A percentile compares a stretch with the other conserved stretches of the same genome.
These are phyloP conservation scores for Yamadazyma aaseri DNA, from an alignment of 1,139 yeast species.

Conservation along the genomic window DNA sequence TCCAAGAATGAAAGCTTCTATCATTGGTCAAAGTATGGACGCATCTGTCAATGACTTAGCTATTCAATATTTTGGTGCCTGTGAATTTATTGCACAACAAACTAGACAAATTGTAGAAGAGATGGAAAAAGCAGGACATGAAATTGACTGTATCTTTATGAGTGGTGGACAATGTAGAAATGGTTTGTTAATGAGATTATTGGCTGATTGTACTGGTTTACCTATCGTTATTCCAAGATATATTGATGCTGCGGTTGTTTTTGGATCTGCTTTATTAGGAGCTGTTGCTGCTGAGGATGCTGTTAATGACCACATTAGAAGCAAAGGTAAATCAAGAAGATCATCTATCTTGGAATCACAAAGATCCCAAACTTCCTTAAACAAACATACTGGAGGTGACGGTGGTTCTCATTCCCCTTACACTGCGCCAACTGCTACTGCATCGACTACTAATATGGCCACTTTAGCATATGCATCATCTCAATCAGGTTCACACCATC, in stretches of 20 bases:
- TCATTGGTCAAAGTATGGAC: slow-evolving; percentile 93
- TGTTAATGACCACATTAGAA: slow-evolving; percentile 36
- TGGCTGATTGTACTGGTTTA: slow-evolving; percentile 90
- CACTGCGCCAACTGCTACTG: slow-evolving; percentile 72
- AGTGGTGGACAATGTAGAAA: slow-evolving; percentile 98
- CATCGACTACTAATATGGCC: slow-evolving; percentile 56
- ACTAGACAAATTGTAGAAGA: slow-evolving; percentile 91
- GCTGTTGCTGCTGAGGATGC: slow-evolving; percentile 82
- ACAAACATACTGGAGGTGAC: slow-evolving; percentile 14
- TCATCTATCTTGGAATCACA: slow-evolving; percentile 33
- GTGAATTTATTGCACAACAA: slow-evolving; percentile 97
- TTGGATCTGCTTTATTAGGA: slow-evolving; percentile 92
- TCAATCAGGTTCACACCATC: slow-evolving; percentile 41
- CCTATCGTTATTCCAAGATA: slow-evolving; percentile 93
- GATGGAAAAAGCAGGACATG: slow-evolving; percentile 79
- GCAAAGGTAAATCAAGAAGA: slow-evolving; percentile 40
- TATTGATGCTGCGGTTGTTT: slow-evolving; percentile 94
- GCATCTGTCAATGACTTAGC: slow-evolving; percentile 81
- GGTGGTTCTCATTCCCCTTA: slow-evolving; percentile 59
- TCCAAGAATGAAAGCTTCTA: slow-evolving; percentile 88
- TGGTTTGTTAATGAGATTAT: slow-evolving; percentile 77
- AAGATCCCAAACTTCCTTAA: slow-evolving; percentile 33
- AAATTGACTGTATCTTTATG: slow-evolving; percentile 73
- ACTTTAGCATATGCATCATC: slow-evolving; percentile 49
- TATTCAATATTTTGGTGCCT: slow-evolving; percentile 82